These are phyloP conservation scores for Talaromyces liani DNA, from an alignment of 495 filamentous ascomycete genomes.

Conservation along the genomic window DNA sequence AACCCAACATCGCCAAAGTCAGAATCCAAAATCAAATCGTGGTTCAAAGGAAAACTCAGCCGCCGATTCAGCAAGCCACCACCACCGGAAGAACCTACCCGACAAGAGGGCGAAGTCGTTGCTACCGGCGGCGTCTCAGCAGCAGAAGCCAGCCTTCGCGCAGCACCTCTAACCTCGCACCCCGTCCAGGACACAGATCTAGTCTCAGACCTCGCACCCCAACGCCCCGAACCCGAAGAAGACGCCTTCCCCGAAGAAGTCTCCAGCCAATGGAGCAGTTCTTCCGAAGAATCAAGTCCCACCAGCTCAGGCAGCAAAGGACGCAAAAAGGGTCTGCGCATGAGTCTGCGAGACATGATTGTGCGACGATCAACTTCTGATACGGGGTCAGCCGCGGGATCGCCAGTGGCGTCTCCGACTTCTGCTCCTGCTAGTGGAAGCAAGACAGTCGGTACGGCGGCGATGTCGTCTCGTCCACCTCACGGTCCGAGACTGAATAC, in stretches of 20 bases:
- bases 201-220: slow-evolving; percentile 2
- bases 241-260: neutral
- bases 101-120: neutral
- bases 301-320: neutral
- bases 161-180: neutral
- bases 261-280: slow-evolving; percentile 9
- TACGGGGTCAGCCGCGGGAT: neutral
- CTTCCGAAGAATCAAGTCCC: neutral
- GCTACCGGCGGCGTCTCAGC: slow-evolving; percentile 4
- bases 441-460: slow-evolving; percentile 26
- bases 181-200: slow-evolving; percentile 9
- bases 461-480: slow-evolving; percentile 28
- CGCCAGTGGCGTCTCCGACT: slow-evolving; percentile 11
- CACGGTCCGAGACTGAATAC: slow-evolving; percentile 18
- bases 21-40: slow-evolving; percentile 47
- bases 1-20: slow-evolving; percentile 13
- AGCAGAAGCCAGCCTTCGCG: neutral
- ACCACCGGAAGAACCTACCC: slow-evolving; percentile 1
- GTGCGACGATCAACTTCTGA: slow-evolving; percentile 3
- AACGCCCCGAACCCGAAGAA: neutral
- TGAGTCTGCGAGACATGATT: slow-evolving; percentile 8
- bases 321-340: slow-evolving; percentile 18
- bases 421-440: slow-evolving; percentile 14
- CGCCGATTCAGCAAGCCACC: slow-evolving; percentile 27
- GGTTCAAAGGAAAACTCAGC: slow-evolving; percentile 51